Evolutionary conservation across 2,329 filamentous ascomycete species (phyloP), one percentile per base, ranked within the genome.

Genomic region (Golovinomyces cichoracearum): DNA sequence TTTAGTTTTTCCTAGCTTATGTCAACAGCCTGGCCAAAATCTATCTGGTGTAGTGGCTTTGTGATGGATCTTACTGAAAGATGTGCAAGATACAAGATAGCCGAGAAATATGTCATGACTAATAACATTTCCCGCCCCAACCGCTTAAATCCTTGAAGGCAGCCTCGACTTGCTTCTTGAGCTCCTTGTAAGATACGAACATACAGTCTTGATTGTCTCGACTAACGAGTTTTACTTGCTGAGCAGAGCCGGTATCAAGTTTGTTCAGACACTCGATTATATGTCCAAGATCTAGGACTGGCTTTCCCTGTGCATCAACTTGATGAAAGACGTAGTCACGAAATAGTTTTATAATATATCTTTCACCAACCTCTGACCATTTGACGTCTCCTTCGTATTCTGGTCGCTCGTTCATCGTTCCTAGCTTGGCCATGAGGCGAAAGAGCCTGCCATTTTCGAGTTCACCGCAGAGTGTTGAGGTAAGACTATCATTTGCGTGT

Each of bases 241-340:
- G 90, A 23, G 92, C 84, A 1, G 74, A 75, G 0, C 86, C 90
- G 0, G 84, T 83, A 63, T 98, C 90, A 48, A 98, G 68, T 62
- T 93, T 94, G 65, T 92, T 94, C 55, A 98, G 65, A 59, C 80
- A 88, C 23, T 72, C 74, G 42, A 98, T 63, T 53, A 95, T 83
- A 64, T 95, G 86, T 2, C 81, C 88, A 50, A 94, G 68, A 60
- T 94, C 83, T 4, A 93, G 69, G 1, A 86, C 79, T 0, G 90
- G 81, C 48, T 82, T 80, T 13, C 84, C 85, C 50, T 83, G 76
- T 26, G 74, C 72, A 61, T 95, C 85, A 12, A 94, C 85, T 59
- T 93, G 86, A 62, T 98, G 90, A 65, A 95, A 98, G 37, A 94
- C 83, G 57, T 92, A 95, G 64, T 98, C 90, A 46, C 90, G 76